A percentile compares a stretch with the other conserved stretches of the same genome.
Evolutionary conservation across 192 early-diverging fungal genomes (phyloP).

Genomic region (Backusella circina): DNA sequence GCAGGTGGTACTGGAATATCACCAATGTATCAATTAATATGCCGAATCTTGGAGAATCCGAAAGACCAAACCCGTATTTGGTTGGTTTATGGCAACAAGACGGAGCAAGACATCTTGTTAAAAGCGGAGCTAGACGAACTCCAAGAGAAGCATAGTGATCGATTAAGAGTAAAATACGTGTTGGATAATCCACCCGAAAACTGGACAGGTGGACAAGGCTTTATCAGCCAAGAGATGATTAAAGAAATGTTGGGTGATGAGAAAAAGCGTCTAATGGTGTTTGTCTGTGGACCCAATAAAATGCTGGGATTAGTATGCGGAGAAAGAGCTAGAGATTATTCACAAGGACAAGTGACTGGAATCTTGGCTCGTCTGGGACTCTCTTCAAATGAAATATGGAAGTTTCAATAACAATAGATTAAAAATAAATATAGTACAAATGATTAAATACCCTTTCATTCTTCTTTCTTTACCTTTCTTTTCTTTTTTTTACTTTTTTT

Average conservation of each 20-base stretch:
- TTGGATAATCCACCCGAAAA: conserved; percentile 35
- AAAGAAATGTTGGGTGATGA: conserved; percentile 21
- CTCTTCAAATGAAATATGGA: conserved; percentile 50
- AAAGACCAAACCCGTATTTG: conserved; percentile 44
- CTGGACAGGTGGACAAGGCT: conserved; percentile 33
- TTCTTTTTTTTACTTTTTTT: background rate
- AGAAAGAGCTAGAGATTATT: conserved; percentile 38
- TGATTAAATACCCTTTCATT: conserved; percentile 2
- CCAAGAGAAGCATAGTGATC: conserved; percentile 31
- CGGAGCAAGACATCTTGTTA: conserved; percentile 49
- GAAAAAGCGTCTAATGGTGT: conserved; percentile 34
- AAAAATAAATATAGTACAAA: conserved; percentile 12
- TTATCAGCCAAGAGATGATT: conserved; percentile 36
- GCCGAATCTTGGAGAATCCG: conserved; percentile 40
- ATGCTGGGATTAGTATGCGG: conserved; percentile 61
- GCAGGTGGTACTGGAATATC: conserved; percentile 82
- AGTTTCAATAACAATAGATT: conserved; percentile 44
- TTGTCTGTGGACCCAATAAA: conserved; percentile 64
- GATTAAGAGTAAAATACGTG: conserved; percentile 47
- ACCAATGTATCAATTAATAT: conserved; percentile 64
- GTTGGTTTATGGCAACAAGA: conserved; percentile 45
- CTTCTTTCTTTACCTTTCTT: conserved; percentile 1
- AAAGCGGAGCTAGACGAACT: conserved; percentile 52
- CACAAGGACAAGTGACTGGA: conserved; percentile 57
- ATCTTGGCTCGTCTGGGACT: conserved; percentile 52